Evolutionary conservation across 192 early-diverging fungal genomes (phyloP).

Genomic region (Podila epigama): DNA sequence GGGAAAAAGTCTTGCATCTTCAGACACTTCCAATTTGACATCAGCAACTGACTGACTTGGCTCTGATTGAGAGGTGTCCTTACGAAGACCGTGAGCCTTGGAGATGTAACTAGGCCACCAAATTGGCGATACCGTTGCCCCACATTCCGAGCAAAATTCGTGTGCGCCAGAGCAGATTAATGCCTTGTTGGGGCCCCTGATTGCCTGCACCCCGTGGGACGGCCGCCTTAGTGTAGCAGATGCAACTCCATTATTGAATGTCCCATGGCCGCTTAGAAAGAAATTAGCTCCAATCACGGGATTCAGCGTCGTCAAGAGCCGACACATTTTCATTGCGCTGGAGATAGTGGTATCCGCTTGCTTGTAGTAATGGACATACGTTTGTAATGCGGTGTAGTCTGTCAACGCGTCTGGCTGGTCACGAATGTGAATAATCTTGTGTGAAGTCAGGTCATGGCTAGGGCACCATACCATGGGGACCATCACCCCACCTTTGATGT

Average conservation of each 20-base stretch:
- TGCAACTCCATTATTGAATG: background rate
- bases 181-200: slow-evolving; percentile 12
- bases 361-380: slow-evolving; percentile 55
- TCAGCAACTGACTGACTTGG: background rate
- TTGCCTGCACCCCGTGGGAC: slow-evolving; percentile 15
- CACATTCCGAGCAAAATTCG: slow-evolving; percentile 28
- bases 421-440: slow-evolving; percentile 39
- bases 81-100: too few species aligned
- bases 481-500: slow-evolving; percentile 50
- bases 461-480: slow-evolving; percentile 57
- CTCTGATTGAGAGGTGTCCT: background rate
- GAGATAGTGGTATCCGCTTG: slow-evolving; percentile 37
- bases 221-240: background rate
- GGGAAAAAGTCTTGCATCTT: too few species aligned
- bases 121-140: slow-evolving; percentile 46
- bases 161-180: background rate
- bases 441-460: slow-evolving; percentile 47
- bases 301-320: slow-evolving; percentile 30
- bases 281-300: slow-evolving; percentile 17
- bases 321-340: slow-evolving; percentile 54
- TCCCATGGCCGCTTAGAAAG: slow-evolving; percentile 1
- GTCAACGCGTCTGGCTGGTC: slow-evolving; percentile 32
- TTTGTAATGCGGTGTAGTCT: slow-evolving; percentile 36
- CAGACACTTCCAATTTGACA: background rate
- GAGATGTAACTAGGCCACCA: slow-evolving; percentile 49